These are phyloP conservation scores for Sporothrix brunneoviolacea DNA, from an alignment of 2,329 filamentous ascomycete species.

Conservation along the genomic window DNA sequence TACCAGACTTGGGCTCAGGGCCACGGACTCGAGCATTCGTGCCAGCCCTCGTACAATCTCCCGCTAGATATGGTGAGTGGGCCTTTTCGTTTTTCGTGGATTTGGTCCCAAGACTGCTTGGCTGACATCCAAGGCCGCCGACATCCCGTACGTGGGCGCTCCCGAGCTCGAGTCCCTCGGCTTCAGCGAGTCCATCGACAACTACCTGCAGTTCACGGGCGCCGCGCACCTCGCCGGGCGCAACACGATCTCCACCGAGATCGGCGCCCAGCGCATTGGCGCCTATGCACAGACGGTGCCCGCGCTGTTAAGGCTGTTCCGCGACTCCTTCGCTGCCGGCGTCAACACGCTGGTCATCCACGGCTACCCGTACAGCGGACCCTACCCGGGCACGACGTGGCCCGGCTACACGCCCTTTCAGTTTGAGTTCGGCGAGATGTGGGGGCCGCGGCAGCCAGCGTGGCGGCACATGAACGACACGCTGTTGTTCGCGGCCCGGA, in stretches of 20 bases:
- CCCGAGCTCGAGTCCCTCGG: conserved; percentile 23
- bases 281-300: conserved; percentile 21
- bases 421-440: conserved; percentile 14
- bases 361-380: conserved; percentile 15
- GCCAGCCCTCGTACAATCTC: conserved; percentile 24
- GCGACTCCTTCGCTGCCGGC: conserved; percentile 16
- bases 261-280: conserved; percentile 16
- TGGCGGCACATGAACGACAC: conserved; percentile 16
- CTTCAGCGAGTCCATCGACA: conserved; percentile 21
- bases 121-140: no score
- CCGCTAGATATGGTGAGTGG: conserved; percentile 23
- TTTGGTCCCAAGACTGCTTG: no score
- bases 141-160: conserved; percentile 17
- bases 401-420: conserved; percentile 17
- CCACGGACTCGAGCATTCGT: conserved; percentile 18
- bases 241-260: conserved; percentile 22
- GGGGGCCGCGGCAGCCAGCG: conserved; percentile 16
- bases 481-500: conserved; percentile 10
- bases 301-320: conserved; percentile 13
- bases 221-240: conserved; percentile 20
- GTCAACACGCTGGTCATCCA: conserved; percentile 17
- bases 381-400: conserved; percentile 14
- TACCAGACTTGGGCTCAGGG: conserved; percentile 27
- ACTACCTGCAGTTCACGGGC: conserved; percentile 21
- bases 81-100: no score